phyloP scores from a whole-genome alignment of 345 rosid genomes.

The Populus euphratica region DNA sequence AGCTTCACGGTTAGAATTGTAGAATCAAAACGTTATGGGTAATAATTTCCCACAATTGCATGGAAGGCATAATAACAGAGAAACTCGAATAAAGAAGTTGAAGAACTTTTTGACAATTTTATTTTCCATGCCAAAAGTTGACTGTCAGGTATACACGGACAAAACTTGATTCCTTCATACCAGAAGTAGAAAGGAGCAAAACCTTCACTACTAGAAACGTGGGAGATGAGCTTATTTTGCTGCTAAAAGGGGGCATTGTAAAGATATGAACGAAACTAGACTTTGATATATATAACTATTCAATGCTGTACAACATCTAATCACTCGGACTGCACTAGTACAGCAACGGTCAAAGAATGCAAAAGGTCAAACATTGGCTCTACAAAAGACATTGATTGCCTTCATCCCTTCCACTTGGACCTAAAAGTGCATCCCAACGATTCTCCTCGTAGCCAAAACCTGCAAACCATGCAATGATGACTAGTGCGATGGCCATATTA shows the following conservation, averaged over 20 bases:
- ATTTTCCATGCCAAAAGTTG: neutral
- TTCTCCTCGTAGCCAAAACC: constrained; percentile 8
- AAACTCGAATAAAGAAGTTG: neutral
- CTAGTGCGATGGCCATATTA: neutral
- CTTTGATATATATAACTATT: constrained; percentile 13
- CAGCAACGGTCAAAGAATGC: constrained; percentile 14
- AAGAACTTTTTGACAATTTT: neutral
- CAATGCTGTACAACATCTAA: constrained; percentile 30
- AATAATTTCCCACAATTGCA: too few species aligned
- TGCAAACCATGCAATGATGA: neutral
- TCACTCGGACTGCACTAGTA: constrained; percentile 10
- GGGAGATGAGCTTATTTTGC: neutral
- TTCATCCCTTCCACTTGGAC: constrained; percentile 1
- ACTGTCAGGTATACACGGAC: neutral
- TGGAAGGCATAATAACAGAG: neutral
- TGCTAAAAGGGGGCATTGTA: neutral
- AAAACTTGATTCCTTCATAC: constrained; percentile 2
- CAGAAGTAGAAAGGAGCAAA: neutral
- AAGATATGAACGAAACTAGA: constrained; percentile 2
- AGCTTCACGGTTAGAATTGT: too few species aligned
- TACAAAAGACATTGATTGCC: constrained; percentile 27
- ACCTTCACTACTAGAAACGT: neutral
- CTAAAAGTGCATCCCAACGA: constrained; percentile 2
- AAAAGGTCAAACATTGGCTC: constrained; percentile 20
- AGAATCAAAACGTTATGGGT: too few species aligned